Evolutionary conservation across 2,329 filamentous ascomycete species (phyloP), one percentile per base, ranked within the genome.

Genomic region (Sporothrix schenckii): DNA sequence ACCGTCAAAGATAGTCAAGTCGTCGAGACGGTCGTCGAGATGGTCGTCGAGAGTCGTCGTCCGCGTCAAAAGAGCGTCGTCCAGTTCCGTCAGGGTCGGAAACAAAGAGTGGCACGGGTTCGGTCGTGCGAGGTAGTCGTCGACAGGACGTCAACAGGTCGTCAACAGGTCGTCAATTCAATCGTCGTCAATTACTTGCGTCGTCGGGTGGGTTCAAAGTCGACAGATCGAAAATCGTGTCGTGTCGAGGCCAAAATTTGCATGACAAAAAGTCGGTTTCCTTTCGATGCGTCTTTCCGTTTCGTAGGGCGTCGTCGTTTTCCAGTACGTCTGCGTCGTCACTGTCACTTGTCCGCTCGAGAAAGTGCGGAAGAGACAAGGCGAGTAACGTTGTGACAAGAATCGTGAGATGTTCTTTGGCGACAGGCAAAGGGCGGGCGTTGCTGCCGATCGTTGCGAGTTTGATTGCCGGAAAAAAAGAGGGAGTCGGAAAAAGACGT

Each of bases 381-480:
- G 13, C 13, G 39, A 47, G 58, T 27, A 34, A 27, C 47, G 49
- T 30, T 7, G 49, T 50, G 68, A 34, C n/a, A 34, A 54, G 14
- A 47, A 27, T 14, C 34, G n/a, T 63, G 47, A 63, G 10, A 24
- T 10, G 44, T 44, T 41, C 10, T 41, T 47, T 65, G 61, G 61
- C n/a, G 47, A 30, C 54, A 50, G 61, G 41, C 44, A 50, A 41
- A 70, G 53, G 53, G 52, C 41, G 61, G 54, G 10, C 24, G 27
- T 16, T 58, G 41, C 13, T 67, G 69, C 63, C 69, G 69, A 68
- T 70, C 69, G 69, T 70, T 24, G 27, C 27, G 54, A 49, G 65
- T 34, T 47, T 68, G 54, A 63, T 61, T 70, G 65, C 54, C 63
- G 69, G 39, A 21, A 60, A 47, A 67, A 41, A 41, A 65, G 58